Evolutionary conservation across 2,329 filamentous ascomycete genomes (phyloP), one percentile per base, ranked within the genome.

Genomic region (Seiridium unicorne): DNA sequence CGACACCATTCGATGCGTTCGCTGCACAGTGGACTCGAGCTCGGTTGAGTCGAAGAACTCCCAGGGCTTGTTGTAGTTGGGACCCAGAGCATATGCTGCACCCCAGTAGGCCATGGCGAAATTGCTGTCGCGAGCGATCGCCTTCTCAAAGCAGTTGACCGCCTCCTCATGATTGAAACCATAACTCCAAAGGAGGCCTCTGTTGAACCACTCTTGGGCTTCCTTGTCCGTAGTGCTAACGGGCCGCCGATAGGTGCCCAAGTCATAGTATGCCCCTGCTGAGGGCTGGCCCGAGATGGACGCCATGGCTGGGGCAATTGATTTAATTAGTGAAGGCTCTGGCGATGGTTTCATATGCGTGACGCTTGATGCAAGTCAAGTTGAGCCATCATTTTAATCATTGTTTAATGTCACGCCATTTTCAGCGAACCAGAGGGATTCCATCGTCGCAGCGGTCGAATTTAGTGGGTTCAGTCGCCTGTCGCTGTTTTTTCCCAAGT

Each of bases 31-130:
- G 0, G 68, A 72, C 9, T 77, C 72, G 4, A 89, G 76, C 64
- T 93, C 90, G 0, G 78, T 73, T 1, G 80, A 73, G 58, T 89
- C 88, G 64, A 93, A 92, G 32, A 85, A 80, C 35, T 85, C 82
- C 91, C 91, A 93, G 0, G 90, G 87, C 68, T 93, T 92, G 76
- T 93, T 85, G 72, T 87, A 88, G 68, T 94, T 93, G 3, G 91
- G 90, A 0, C 90, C 91, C 0, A 90, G 75, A 1, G 87, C 79
- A 69, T 90, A 93, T 0, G 90, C 87, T 4, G 90, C 74, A 0
- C 89, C 89, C 88, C 89, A 91, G 66, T 89, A 83, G 3, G 85
- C 87, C 78, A 91, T 85, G 36, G 82, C 80, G 60, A 84, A 89
- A 2, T 71, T 63, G 0, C 74, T 62, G 62, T 91, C 89, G 51